Evolutionary conservation across 2,329 filamentous ascomycete species (phyloP).

Genomic region (Fusarium irregulare): DNA sequence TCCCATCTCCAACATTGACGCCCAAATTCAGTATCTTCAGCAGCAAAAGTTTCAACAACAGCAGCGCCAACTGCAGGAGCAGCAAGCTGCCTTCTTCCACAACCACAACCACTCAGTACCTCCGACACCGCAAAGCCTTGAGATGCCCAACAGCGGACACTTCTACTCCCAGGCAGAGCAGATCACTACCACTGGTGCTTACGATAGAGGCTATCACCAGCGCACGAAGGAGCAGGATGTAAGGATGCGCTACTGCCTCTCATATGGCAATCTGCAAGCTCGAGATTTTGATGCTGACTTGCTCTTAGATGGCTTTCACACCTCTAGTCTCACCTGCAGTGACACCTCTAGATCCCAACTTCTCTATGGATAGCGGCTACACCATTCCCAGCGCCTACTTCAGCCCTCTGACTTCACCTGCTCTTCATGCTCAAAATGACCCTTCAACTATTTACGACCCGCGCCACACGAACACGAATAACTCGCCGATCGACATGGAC

Average conservation of each 20-base stretch:
- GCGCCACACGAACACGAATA: slow-evolving; percentile 53
- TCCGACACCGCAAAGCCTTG: slow-evolving; percentile 83
- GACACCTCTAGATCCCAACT: slow-evolving; percentile 79
- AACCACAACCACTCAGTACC: slow-evolving; percentile 73
- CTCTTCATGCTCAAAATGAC: slow-evolving; percentile 69
- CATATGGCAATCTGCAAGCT: neutral
- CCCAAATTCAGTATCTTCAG: slow-evolving; percentile 73
- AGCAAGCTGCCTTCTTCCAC: slow-evolving; percentile 65
- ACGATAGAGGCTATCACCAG: slow-evolving; percentile 72
- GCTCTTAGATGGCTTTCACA: slow-evolving; percentile 76
- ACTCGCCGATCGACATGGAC: slow-evolving; percentile 69
- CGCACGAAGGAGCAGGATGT: slow-evolving; percentile 76
- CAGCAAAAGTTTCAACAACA: slow-evolving; percentile 72
- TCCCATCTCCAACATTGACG: slow-evolving; percentile 69
- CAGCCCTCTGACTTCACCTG: slow-evolving; percentile 84
- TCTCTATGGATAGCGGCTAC: slow-evolving; percentile 68
- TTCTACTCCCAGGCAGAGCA: slow-evolving; percentile 70
- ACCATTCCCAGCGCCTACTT: slow-evolving; percentile 79
- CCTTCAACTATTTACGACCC: slow-evolving; percentile 37
- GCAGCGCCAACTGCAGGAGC: slow-evolving; percentile 68
- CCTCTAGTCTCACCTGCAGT: slow-evolving; percentile 87
- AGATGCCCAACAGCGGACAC: slow-evolving; percentile 70
- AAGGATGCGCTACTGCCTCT: slow-evolving; percentile 45
- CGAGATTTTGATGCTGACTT: slow-evolving; percentile 16
- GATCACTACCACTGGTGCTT: slow-evolving; percentile 67